phyloP scores from a whole-genome alignment of 1,284 basidiomycete genomes.

The Tilletiaria anomala region DNA sequence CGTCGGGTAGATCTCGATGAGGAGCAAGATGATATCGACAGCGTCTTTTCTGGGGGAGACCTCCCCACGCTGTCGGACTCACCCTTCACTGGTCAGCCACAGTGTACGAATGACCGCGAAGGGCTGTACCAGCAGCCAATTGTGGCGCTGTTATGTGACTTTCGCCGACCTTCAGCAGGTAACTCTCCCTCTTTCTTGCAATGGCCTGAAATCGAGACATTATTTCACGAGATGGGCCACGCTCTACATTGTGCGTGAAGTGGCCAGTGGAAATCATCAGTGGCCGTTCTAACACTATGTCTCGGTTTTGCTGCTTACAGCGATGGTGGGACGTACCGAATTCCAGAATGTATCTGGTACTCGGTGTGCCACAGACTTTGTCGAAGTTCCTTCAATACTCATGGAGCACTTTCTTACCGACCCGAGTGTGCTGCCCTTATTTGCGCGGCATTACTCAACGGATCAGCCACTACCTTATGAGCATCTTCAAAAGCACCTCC shows the following conservation, averaged over 20 bases:
- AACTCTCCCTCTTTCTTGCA: constrained; percentile 59
- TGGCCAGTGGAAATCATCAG: too few relatives aligned
- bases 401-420: constrained; percentile 94
- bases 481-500: constrained; percentile 41
- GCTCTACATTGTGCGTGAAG: constrained; percentile 81
- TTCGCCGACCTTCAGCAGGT: constrained; percentile 53
- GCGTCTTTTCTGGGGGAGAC: too few relatives aligned
- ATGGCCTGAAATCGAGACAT: constrained; percentile 86
- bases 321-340: constrained; percentile 93
- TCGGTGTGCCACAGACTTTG: constrained; percentile 96
- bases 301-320: constrained; percentile 42
- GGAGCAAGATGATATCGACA: constrained; percentile 52
- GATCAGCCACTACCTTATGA: constrained; percentile 56
- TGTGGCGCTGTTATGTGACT: constrained; percentile 82
- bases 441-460: constrained; percentile 50
- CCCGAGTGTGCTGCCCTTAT: constrained; percentile 63
- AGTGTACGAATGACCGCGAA: constrained; percentile 6
- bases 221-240: constrained; percentile 99
- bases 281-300: too few relatives aligned
- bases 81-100: not conserved
- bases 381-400: constrained; percentile 90
- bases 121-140: constrained; percentile 65
- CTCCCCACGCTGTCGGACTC: too few relatives aligned
- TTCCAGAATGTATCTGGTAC: constrained; percentile 97
- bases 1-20: constrained; percentile 82